Conservation (phyloP, 2,329 filamentous ascomycete genomes). For the Bipolaris sorokiniana region DNA sequence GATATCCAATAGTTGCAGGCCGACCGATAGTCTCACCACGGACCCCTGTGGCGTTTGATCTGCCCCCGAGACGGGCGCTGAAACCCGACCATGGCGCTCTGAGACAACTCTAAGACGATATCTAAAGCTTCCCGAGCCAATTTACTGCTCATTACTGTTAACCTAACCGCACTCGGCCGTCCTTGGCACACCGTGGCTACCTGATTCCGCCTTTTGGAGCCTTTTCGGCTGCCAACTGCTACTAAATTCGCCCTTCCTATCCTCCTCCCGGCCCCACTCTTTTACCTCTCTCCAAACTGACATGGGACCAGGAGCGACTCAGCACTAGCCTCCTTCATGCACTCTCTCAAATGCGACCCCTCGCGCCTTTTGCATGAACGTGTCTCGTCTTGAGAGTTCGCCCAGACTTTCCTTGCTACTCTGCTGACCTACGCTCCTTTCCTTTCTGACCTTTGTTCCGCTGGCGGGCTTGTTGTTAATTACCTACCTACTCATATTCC, state of each 20-base stretch:
- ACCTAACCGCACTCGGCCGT: conserved; percentile 22
- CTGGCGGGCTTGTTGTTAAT: conserved; percentile 49
- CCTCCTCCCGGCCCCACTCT: conserved; percentile 25
- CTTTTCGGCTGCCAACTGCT: conserved; percentile 15
- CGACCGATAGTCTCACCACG: conserved; percentile 29
- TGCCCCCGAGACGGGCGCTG: conserved; percentile 38
- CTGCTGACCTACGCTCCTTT: conserved; percentile 38
- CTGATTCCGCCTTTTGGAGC: conserved; percentile 25
- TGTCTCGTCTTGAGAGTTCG: conserved; percentile 46
- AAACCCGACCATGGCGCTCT: conserved; percentile 41
- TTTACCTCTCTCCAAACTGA: conserved; percentile 44
- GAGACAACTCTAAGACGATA: conserved; percentile 47
- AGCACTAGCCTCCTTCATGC: conserved; percentile 48
- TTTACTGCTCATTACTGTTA: conserved; percentile 26
- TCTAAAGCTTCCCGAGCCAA: conserved; percentile 31
- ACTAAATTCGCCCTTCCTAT: conserved; percentile 38
- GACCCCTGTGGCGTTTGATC: conserved; percentile 38
- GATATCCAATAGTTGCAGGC: conserved; percentile 21
- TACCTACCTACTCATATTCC: conserved; percentile 40
- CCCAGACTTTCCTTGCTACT: conserved; percentile 42
- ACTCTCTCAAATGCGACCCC: conserved; percentile 44
- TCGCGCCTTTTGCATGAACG: conserved; percentile 40
- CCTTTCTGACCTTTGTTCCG: conserved; percentile 45
- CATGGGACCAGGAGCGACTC: conserved; percentile 44
- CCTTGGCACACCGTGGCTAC: conserved; percentile 26